These are phyloP conservation scores for Wallacemonas sp. DNA, from an alignment of 208 protist species.

Conservation along the genomic window DNA sequence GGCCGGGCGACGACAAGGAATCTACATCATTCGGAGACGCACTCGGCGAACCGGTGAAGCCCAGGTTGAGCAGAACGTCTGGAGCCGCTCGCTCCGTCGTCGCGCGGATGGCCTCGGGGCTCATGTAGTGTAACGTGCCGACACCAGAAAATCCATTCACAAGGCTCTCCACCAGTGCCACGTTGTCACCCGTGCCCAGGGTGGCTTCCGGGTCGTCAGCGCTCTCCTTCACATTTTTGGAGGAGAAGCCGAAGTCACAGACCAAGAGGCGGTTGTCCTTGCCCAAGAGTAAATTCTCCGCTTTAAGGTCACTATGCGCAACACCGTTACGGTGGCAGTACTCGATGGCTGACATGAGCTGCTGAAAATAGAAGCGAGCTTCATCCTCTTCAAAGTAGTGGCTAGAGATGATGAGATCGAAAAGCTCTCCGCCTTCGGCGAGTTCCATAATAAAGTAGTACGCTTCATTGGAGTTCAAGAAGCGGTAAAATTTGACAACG, in stretches of 20 bases:
- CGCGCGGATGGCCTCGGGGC: conserved; percentile 68
- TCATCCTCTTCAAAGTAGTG: conserved; percentile 83
- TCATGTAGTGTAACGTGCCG: conserved; percentile 88
- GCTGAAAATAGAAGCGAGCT: conserved; percentile 92
- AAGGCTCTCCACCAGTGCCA: conserved; percentile 29
- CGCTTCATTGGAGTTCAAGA: conserved; percentile 76
- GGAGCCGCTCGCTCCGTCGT: conserved; percentile 5
- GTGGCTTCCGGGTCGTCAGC: conserved; percentile 51
- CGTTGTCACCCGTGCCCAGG: conserved; percentile 34
- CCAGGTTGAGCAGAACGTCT: conserved; percentile 2
- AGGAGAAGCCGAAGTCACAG: conserved; percentile 92
- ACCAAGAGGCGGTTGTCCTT: conserved; percentile 73
- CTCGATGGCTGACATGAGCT: conserved; percentile 93
- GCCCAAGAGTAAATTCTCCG: conserved; percentile 87
- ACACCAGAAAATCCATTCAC: conserved; percentile 32
- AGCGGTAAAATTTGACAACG: conserved; percentile 89
- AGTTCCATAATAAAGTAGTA: conserved; percentile 93
- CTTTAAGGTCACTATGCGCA: conserved; percentile 89
- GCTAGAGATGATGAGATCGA: conserved; percentile 90
- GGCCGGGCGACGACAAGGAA: neutral
- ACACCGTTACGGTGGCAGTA: conserved; percentile 93
- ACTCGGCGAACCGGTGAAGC: neutral
- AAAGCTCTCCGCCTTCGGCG: conserved; percentile 92
- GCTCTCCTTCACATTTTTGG: conserved; percentile 51
- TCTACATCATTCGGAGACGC: neutral